A percentile compares a stretch with the other conserved stretches of the same genome.
Conservation (phyloP, 2,329 filamentous ascomycete genomes). For the Epichloe typhina region DNA sequence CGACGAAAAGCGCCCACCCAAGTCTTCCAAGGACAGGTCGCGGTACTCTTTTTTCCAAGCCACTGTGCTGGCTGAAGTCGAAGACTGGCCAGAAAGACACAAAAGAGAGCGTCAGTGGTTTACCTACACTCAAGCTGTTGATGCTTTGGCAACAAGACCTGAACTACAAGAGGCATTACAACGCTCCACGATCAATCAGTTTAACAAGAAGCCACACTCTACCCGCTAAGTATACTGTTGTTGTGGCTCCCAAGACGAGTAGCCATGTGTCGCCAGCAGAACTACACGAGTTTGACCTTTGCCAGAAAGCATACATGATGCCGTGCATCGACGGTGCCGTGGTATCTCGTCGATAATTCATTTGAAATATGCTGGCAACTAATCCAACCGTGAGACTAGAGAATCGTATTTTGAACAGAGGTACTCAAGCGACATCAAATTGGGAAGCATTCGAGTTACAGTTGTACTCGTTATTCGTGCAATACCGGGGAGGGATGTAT, state of each 20-base stretch:
- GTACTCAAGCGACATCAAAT: neutral
- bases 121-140: slow-evolving; percentile 67
- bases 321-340: neutral
- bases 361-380: neutral
- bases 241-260: neutral
- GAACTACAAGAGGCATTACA: slow-evolving; percentile 82
- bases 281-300: neutral
- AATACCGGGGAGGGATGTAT: slow-evolving; percentile 2
- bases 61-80: slow-evolving; percentile 73
- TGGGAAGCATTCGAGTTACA: neutral
- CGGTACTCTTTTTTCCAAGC: slow-evolving; percentile 78
- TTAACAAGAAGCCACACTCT: slow-evolving; percentile 8
- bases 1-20: slow-evolving; percentile 68
- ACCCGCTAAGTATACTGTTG: neutral
- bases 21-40: slow-evolving; percentile 49
- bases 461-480: neutral
- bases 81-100: slow-evolving; percentile 84
- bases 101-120: slow-evolving; percentile 90
- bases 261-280: neutral
- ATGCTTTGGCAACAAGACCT: slow-evolving; percentile 62
- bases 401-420: neutral
- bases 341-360: neutral
- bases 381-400: neutral
- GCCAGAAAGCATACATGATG: neutral
- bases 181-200: slow-evolving; percentile 55